Base-by-base conservation (phyloP, 1,284 basidiomycete genomes). In the Sporisorium reilianum region DNA sequence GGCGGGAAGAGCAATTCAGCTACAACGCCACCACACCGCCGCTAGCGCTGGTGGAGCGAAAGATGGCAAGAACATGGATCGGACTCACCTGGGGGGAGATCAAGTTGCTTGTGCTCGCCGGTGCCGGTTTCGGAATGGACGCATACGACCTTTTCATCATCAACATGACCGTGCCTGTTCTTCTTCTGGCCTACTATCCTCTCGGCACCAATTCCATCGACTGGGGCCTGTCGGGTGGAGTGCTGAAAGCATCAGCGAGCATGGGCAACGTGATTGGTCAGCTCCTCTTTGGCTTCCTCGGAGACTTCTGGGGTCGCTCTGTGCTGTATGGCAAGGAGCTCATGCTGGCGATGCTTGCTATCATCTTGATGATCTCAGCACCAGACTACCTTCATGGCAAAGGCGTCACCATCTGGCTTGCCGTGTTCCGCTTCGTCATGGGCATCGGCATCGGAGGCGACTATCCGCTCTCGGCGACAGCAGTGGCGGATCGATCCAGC, bases 391-490 rank as follows among this genome's bases (percentile, higher is more conserved):
- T 78, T 22, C 57, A 59, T 38, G 73, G 73, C 20, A 20, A 61
- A 20, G 73, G 69, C 25, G 58, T 78, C 45, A 78, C 76, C 20
- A 58, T 60, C 48, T 78, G 73, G 74, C 62, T 78, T 25, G 45
- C 67, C 23, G 68, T 28, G 22, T 78, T 68, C 49, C 67, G 76
- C 23, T 48, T 78, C 45, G 18, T 76, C 22, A 68, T 78, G 60
- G 76, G 76, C 22, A 62, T 75, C 23, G 80, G 77, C 8, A 90
- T 93, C 3, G 92, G 92, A 26, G 92, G 92, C 28, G 92, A 93
- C 84, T 93, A 93, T 81, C 92, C 92, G 8, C 90, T 92, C 89
- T 88, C 87, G 0, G 86, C 87, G 32, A 84, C 69, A 9, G 68
- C 76, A 22, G 76, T 78, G 32, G 73, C 76, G 26, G 76, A 78